phyloP scores from a whole-genome alignment of 2,329 filamentous ascomycete species.

The Verticillium klebahnii region DNA sequence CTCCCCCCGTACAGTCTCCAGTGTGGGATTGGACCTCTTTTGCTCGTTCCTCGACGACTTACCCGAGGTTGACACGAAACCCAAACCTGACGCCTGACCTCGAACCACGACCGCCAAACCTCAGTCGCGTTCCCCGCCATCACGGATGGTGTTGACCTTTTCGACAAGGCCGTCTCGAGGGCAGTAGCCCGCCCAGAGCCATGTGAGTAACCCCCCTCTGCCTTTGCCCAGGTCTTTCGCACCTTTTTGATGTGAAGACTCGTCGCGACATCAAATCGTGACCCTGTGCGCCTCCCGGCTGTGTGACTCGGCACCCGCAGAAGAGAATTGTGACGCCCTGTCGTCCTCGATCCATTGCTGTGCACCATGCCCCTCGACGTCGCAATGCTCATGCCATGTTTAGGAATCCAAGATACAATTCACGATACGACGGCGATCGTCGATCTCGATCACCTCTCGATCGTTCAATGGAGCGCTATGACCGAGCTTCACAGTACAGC shows the following conservation, averaged over 20 bases:
- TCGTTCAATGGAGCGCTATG: constrained; percentile 64
- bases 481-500: constrained; percentile 48
- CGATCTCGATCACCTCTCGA: constrained; percentile 64
- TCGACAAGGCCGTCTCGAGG: constrained; percentile 11
- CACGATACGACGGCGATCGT: constrained; percentile 59
- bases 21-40: not conserved
- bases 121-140: not conserved
- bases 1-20: not conserved
- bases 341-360: not conserved
- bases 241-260: not conserved
- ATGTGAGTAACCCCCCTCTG: constrained; percentile 10
- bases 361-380: not conserved
- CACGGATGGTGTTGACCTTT: constrained; percentile 12
- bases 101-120: not conserved
- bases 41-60: not conserved
- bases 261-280: not conserved
- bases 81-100: not conserved
- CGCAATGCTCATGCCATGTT: constrained; percentile 13
- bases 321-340: not conserved
- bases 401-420: constrained; percentile 51
- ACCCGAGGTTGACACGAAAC: not conserved
- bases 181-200: constrained; percentile 13
- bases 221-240: not conserved
- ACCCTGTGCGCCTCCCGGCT: not conserved
- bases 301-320: not conserved